These are phyloP conservation scores for Sarocladiaceae sp. DNA, from an alignment of 2,329 filamentous ascomycete genomes.

Conservation along the genomic window DNA sequence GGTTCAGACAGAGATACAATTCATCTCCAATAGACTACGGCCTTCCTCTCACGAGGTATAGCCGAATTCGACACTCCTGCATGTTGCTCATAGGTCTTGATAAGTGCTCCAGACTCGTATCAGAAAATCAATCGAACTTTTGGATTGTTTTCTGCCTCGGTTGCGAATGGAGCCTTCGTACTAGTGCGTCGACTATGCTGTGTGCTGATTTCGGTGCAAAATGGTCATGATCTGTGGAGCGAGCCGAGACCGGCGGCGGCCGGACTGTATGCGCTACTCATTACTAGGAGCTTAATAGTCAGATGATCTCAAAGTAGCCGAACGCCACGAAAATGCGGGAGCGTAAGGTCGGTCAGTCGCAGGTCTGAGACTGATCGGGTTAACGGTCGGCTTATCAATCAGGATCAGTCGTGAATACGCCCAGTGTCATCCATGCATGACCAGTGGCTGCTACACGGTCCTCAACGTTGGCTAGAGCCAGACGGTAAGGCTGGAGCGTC, in stretches of 20 bases:
- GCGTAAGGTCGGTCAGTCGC: too few relatives aligned
- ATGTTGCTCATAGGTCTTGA: too few relatives aligned
- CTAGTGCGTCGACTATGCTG: neutral
- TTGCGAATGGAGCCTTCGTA: neutral
- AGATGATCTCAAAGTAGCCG: neutral
- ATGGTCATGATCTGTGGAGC: neutral
- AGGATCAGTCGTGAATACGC: too few relatives aligned
- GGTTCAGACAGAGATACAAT: neutral
- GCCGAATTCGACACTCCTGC: too few relatives aligned
- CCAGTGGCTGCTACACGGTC: neutral
- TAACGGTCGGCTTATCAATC: too few relatives aligned
- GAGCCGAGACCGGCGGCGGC: slow-evolving; percentile 7
- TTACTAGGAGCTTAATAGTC: too few relatives aligned
- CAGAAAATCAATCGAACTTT: too few relatives aligned
- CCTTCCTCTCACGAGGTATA: neutral
- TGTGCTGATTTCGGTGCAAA: neutral
- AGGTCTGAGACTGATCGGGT: neutral
- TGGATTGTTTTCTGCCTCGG: neutral
- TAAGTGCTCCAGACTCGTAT: too few relatives aligned
- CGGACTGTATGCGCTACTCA: too few relatives aligned
- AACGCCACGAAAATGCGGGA: neutral
- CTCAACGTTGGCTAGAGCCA: too few relatives aligned
- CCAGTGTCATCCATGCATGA: too few relatives aligned
- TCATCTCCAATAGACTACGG: neutral
- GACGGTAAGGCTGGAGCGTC: too few relatives aligned